phyloP scores from a whole-genome alignment of 2,329 filamentous ascomycete species.

The Venturia carpophila region DNA sequence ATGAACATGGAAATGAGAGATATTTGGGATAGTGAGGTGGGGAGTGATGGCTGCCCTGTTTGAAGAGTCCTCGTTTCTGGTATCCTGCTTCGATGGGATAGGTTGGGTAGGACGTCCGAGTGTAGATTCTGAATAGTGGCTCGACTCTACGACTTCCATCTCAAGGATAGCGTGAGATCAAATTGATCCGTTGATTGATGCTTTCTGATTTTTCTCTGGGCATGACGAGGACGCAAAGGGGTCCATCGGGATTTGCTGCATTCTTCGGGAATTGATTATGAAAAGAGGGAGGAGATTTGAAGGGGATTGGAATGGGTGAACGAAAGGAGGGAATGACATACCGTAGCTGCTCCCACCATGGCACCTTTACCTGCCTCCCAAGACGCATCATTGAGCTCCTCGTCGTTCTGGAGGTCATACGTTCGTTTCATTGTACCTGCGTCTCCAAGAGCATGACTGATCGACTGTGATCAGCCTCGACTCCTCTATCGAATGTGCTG shows the following conservation, averaged over 20 bases:
- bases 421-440: constrained; percentile 26
- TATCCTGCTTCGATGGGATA: neutral
- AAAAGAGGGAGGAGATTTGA: neutral
- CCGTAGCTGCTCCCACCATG: constrained; percentile 57
- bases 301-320: neutral
- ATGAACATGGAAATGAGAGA: too few species aligned
- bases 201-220: too few species aligned
- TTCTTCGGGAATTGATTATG: too few species aligned
- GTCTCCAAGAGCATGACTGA: constrained; percentile 44
- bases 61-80: too few species aligned
- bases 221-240: neutral
- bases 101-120: too few species aligned
- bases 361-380: constrained; percentile 66
- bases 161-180: too few species aligned
- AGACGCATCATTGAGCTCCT: constrained; percentile 61
- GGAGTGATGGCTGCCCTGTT: too few species aligned
- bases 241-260: too few species aligned
- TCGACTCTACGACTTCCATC: too few species aligned
- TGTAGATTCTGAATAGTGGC: too few species aligned
- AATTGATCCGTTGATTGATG: too few species aligned
- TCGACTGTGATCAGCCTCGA: constrained; percentile 12
- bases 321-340: constrained; percentile 27
- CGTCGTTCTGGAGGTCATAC: constrained; percentile 43
- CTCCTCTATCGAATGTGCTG: neutral
- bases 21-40: too few species aligned